Percentiles rank a stretch among this genome's conserved stretches.
phyloP scores from a whole-genome alignment of 2,329 filamentous ascomycete species.

The Sporothrix inflata region DNA sequence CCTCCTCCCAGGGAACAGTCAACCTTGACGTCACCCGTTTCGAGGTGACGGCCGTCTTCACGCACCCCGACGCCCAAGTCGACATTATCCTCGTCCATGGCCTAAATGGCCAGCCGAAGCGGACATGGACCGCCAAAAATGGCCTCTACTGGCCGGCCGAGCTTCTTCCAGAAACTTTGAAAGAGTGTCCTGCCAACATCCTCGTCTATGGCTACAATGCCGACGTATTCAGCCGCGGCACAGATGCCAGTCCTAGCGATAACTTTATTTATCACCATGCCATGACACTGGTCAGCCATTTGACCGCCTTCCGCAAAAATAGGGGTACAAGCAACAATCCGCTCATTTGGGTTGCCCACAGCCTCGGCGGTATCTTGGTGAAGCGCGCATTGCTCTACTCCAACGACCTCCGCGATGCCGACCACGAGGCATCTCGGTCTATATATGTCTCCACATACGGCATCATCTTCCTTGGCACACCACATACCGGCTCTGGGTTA shows the following conservation, averaged over 20 bases:
- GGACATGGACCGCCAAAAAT: conserved; percentile 63
- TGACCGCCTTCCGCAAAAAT: conserved; percentile 65
- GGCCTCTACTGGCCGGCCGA: conserved; percentile 71
- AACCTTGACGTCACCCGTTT: conserved; percentile 43
- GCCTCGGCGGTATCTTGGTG: conserved; percentile 71
- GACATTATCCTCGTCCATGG: conserved; percentile 74
- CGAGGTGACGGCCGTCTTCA: conserved; percentile 63
- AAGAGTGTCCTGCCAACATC: conserved; percentile 62
- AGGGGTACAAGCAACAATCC: conserved; percentile 62
- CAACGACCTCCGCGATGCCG: conserved; percentile 60
- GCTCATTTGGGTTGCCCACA: conserved; percentile 77
- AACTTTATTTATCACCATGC: conserved; percentile 73
- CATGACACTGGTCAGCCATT: conserved; percentile 65
- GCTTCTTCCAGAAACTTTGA: conserved; percentile 64
- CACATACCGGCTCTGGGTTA: conserved; percentile 70
- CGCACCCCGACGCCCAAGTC: conserved; percentile 60
- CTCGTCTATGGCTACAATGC: conserved; percentile 77
- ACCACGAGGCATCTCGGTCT: conserved; percentile 66
- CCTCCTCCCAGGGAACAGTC: conserved; percentile 12
- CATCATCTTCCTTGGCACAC: conserved; percentile 76
- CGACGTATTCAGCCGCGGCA: conserved; percentile 57
- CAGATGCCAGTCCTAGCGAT: conserved; percentile 58
- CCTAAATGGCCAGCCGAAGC: conserved; percentile 66
- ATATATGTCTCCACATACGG: conserved; percentile 76
- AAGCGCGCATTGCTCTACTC: conserved; percentile 72